Conservation (phyloP, 495 filamentous ascomycete species). For the Sporormia fimetaria region DNA sequence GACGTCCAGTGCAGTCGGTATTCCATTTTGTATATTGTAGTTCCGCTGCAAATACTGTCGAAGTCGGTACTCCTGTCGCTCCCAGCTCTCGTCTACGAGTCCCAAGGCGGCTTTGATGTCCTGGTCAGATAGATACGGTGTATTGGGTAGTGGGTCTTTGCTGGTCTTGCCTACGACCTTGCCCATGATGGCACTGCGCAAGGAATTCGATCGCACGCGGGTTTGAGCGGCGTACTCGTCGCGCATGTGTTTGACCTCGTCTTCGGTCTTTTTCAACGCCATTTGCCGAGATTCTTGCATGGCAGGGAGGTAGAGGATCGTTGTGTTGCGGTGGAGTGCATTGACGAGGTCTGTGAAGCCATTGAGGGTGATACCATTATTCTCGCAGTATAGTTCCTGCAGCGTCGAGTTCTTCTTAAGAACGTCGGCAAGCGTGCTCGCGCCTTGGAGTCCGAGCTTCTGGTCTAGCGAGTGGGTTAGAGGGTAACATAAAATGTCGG, state of each 20-base stretch:
- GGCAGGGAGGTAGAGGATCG: slow-evolving; percentile 51
- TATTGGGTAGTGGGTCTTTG: slow-evolving; percentile 7
- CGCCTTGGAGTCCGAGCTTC: slow-evolving; percentile 52
- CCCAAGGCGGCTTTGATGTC: slow-evolving; percentile 37
- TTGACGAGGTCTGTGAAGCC: slow-evolving; percentile 70
- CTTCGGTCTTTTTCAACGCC: slow-evolving; percentile 52
- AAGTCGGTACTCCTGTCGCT: slow-evolving; percentile 45
- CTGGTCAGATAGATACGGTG: slow-evolving; percentile 27
- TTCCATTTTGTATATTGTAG: slow-evolving; percentile 43
- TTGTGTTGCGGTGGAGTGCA: slow-evolving; percentile 54
- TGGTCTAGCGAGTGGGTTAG: slow-evolving; percentile 21
- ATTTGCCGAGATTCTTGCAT: slow-evolving; percentile 53
- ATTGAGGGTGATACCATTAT: slow-evolving; percentile 66
- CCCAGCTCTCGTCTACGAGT: slow-evolving; percentile 52
- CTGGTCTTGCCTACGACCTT: slow-evolving; percentile 9
- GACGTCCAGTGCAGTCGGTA: slow-evolving; percentile 26
- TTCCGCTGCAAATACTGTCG: slow-evolving; percentile 52
- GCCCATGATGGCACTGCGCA: slow-evolving; percentile 18
- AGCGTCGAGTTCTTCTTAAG: slow-evolving; percentile 55
- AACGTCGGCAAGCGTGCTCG: slow-evolving; percentile 66
- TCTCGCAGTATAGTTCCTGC: slow-evolving; percentile 61
- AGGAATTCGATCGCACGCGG: slow-evolving; percentile 10
- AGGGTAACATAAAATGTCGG: not conserved
- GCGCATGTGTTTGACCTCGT: slow-evolving; percentile 46
- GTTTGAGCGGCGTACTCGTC: slow-evolving; percentile 27